These are phyloP conservation scores for Lentinus polychrous DNA, from an alignment of 1,284 basidiomycete genomes.

Conservation along the genomic window DNA sequence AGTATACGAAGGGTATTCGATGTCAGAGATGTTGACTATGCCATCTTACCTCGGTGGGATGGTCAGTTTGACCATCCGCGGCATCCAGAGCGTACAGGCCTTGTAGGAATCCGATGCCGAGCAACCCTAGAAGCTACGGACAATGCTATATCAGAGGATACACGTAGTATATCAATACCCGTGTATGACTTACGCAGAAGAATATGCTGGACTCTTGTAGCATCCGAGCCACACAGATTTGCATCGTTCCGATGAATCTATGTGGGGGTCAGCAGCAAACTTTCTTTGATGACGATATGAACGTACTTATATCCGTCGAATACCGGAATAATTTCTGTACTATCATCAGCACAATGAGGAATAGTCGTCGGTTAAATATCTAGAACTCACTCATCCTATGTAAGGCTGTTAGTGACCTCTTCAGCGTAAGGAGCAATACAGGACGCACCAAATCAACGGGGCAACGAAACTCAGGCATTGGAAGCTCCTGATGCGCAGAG, in stretches of 20 bases:
- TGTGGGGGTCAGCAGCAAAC: not conserved
- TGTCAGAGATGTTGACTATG: not conserved
- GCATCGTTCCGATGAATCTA: constrained; percentile 79
- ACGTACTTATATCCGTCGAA: constrained; percentile 77
- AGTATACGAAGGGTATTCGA: not conserved
- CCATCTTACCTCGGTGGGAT: constrained; percentile 36
- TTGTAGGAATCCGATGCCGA: constrained; percentile 82
- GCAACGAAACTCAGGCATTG: constrained; percentile 83
- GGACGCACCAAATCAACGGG: constrained; percentile 74
- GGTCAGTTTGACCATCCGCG: constrained; percentile 74
- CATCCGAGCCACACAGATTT: constrained; percentile 85
- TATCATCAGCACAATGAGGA: constrained; percentile 6
- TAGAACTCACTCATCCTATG: constrained; percentile 68
- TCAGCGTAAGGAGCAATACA: not conserved
- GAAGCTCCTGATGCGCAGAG: constrained; percentile 66
- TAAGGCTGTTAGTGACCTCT: not conserved
- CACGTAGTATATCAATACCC: constrained; percentile 3
- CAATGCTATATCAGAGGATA: constrained; percentile 10
- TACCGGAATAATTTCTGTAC: constrained; percentile 66
- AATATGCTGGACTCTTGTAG: constrained; percentile 90
- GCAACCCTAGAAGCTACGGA: constrained; percentile 64
- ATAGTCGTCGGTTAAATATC: constrained; percentile 1
- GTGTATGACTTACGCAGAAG: constrained; percentile 54
- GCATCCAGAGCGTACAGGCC: constrained; percentile 86
- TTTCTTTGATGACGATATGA: not conserved